Evolutionary conservation across 176 grass and related monocot species (phyloP).

Genomic region (Saccharum spontaneum): DNA sequence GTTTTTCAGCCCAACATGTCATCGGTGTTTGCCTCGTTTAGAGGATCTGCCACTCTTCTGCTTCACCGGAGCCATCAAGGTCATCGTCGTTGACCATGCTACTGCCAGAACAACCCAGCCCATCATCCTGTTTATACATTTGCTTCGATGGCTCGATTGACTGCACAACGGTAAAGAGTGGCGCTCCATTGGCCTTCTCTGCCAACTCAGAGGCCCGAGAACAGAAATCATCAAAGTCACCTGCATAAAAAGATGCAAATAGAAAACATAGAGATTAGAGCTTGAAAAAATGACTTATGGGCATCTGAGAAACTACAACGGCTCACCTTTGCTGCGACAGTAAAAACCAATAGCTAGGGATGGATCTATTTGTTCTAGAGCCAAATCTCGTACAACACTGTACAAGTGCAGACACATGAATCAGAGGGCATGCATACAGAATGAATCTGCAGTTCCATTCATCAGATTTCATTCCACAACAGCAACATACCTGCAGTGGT

Average conservation of each 20-base stretch:
- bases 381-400: constrained; percentile 75
- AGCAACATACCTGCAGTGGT: constrained; percentile 86
- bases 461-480: constrained; percentile 14
- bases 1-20: not conserved
- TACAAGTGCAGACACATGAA: not conserved
- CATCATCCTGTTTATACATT: constrained; percentile 39
- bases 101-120: constrained; percentile 30
- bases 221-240: constrained; percentile 91
- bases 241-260: constrained; percentile 38
- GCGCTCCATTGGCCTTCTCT: constrained; percentile 74
- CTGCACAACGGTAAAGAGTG: constrained; percentile 82
- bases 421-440: not conserved
- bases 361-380: constrained; percentile 84
- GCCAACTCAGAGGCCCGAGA: constrained; percentile 64
- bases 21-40: constrained; percentile 21
- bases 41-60: constrained; percentile 90
- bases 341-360: constrained; percentile 98
- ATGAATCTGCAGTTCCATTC: not conserved
- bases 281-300: not conserved
- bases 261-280: not conserved
- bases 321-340: constrained; percentile 74
- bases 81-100: constrained; percentile 39
- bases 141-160: constrained; percentile 41
- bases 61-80: constrained; percentile 44
- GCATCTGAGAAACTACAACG: not conserved